Evolutionary conservation across 2,329 filamentous ascomycete species (phyloP), one percentile per base, ranked within the genome.

Genomic region (Ophiostoma perfectum): DNA sequence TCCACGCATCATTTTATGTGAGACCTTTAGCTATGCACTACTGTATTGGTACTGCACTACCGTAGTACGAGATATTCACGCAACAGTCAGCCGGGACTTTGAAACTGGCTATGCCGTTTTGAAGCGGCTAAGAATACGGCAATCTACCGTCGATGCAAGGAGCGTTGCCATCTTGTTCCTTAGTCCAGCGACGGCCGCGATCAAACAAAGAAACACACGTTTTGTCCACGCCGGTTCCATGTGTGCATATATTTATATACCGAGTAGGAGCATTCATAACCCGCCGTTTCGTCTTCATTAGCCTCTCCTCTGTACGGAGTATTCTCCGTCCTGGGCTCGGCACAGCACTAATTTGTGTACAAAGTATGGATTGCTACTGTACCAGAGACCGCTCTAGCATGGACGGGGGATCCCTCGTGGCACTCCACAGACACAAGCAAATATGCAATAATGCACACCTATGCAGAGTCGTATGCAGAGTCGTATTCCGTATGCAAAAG

Each of bases 201-300:
- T 36, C 49, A 27, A 55, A 55, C 49, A 55, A 55, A 55, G 49
- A 55, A 55, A 18, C 49, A 55, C 49, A 55, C 49, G 49, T 55
- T 55, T 55, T 55, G 49, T 55, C 49, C 49, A 55, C 49, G 49
- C 49, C 12, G 49, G 9, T 27, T 55, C 49, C 49, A 55, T 55
- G 49, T 55, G 49, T 12, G 12, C 45, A 47, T 47, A 47, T 47
- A 16, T 16, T 16, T 45, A 45, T 45, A 47, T 47, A 27, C 27
- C 27, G 27, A 27, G 27, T 27, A 27, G 27, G 27, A 27, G 27
- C 27, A 27, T 27, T 27, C 27, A 27, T 27, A 27, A 2, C 27
- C 27, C 27, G 27, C 27, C 27, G 27, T 27, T 27, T 27, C 27
- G 27, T 27, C 27, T 27, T 27, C 27, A 27, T 27, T 27, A 27